Evolutionary conservation across 75 land plant species (phyloP).

Genomic region (Gnetum montanum): DNA sequence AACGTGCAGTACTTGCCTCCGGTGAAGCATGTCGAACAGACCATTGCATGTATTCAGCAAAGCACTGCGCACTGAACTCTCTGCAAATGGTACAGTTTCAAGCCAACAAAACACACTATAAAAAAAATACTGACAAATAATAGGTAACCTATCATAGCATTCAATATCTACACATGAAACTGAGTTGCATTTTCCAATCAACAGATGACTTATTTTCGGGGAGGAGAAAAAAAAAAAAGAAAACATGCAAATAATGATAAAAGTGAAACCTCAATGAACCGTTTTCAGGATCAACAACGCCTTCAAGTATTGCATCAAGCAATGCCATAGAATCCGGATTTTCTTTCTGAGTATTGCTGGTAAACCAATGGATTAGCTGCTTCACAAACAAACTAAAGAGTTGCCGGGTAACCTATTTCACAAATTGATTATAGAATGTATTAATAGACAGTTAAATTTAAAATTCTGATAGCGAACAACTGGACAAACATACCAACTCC

Average conservation of each 20-base stretch:
- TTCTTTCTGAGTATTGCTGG: constrained; percentile 34
- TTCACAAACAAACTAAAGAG: constrained; percentile 25
- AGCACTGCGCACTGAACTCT: constrained; percentile 38
- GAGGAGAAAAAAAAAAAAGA: no score
- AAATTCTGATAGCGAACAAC: no score
- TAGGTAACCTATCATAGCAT: no score
- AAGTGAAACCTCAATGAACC: constrained; percentile 39
- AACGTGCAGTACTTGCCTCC: constrained; percentile 35
- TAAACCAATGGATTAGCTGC: constrained; percentile 40
- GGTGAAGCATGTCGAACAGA: constrained; percentile 37
- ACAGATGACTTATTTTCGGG: no score
- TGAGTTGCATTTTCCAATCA: no score
- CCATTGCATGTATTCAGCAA: constrained; percentile 37
- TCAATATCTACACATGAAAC: no score
- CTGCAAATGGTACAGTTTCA: constrained; percentile 15
- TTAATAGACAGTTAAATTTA: background rate
- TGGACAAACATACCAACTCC: constrained; percentile 19
- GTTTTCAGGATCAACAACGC: constrained; percentile 34
- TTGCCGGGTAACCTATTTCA: constrained; percentile 39
- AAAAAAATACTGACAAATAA: no score
- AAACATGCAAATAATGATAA: no score
- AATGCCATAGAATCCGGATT: constrained; percentile 51
- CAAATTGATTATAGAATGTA: background rate
- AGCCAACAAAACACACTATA: no score
- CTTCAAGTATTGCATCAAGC: constrained; percentile 37